Evolutionary conservation across 176 grass and related monocot genomes (phyloP).

Genomic region (Raddia guianensis): DNA sequence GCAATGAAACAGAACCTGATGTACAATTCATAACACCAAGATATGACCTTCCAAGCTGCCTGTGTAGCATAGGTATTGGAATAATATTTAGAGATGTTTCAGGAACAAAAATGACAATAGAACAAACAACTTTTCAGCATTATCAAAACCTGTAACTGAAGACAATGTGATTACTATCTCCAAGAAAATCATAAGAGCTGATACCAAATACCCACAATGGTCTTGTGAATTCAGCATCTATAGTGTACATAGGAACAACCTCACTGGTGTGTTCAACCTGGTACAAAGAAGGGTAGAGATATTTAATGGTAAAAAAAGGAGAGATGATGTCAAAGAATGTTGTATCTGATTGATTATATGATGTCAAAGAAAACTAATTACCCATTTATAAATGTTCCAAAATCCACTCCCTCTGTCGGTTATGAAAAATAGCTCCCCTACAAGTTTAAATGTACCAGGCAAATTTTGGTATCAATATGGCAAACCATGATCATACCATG

Average conservation of each 20-base stretch:
- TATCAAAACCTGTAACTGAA: slow-evolving; percentile 89
- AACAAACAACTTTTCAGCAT: slow-evolving; percentile 34
- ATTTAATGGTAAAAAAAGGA: slow-evolving; percentile 27
- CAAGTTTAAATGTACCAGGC: slow-evolving; percentile 41
- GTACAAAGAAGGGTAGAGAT: slow-evolving; percentile 22
- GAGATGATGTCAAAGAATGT: background rate
- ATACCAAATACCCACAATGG: slow-evolving; percentile 94
- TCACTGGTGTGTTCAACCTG: slow-evolving; percentile 85
- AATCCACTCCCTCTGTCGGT: slow-evolving; percentile 84
- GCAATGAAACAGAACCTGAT: slow-evolving; percentile 66
- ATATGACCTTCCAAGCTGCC: slow-evolving; percentile 81
- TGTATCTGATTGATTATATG: background rate
- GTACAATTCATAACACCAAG: slow-evolving; percentile 77
- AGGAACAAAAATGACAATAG: slow-evolving; percentile 16
- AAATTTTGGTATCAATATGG: slow-evolving; percentile 12
- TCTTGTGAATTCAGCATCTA: slow-evolving; percentile 89
- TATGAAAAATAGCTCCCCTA: slow-evolving; percentile 94
- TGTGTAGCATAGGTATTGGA: slow-evolving; percentile 42
- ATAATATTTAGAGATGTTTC: slow-evolving; percentile 22
- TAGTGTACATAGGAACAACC: slow-evolving; percentile 59
- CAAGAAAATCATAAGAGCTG: slow-evolving; percentile 86
- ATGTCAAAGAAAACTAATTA: slow-evolving; percentile 43
- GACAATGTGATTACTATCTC: slow-evolving; percentile 61
- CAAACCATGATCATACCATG: slow-evolving; percentile 9
- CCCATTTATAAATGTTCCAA: slow-evolving; percentile 98